Conservation (phyloP, 2,329 filamentous ascomycete genomes). For the Bipolaris sorokiniana region DNA sequence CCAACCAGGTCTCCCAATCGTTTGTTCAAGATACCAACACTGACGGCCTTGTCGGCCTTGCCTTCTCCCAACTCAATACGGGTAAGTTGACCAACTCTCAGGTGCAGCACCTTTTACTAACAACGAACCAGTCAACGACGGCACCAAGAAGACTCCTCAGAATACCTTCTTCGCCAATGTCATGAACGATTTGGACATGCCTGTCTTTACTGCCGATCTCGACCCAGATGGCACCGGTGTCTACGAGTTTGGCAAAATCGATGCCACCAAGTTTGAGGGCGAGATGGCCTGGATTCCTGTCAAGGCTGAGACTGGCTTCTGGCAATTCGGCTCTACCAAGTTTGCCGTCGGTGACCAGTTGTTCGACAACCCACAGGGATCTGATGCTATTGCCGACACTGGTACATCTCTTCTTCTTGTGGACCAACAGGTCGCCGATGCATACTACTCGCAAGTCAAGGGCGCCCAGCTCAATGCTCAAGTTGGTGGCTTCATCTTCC, state of each 20-base stretch:
- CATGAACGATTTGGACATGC: constrained; percentile 64
- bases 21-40: constrained; percentile 67
- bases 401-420: constrained; percentile 70
- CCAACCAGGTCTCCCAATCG: constrained; percentile 62
- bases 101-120: constrained; percentile 21
- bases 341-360: constrained; percentile 64
- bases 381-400: constrained; percentile 56
- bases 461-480: constrained; percentile 46
- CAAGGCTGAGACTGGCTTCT: constrained; percentile 69
- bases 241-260: constrained; percentile 77
- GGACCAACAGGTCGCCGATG: constrained; percentile 58
- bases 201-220: constrained; percentile 74
- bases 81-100: constrained; percentile 46
- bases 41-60: constrained; percentile 73
- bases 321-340: constrained; percentile 66
- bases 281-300: constrained; percentile 67
- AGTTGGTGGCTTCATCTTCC: constrained; percentile 54
- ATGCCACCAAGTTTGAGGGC: constrained; percentile 67
- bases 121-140: constrained; percentile 35
- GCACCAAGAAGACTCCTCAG: constrained; percentile 64
- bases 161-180: constrained; percentile 79
- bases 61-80: constrained; percentile 69
- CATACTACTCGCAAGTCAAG: constrained; percentile 53
- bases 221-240: constrained; percentile 65
- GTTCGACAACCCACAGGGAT: constrained; percentile 59